Evolutionary conservation across 2,329 filamentous ascomycete genomes (phyloP).

Genomic region (Cladophialophora psammophila): DNA sequence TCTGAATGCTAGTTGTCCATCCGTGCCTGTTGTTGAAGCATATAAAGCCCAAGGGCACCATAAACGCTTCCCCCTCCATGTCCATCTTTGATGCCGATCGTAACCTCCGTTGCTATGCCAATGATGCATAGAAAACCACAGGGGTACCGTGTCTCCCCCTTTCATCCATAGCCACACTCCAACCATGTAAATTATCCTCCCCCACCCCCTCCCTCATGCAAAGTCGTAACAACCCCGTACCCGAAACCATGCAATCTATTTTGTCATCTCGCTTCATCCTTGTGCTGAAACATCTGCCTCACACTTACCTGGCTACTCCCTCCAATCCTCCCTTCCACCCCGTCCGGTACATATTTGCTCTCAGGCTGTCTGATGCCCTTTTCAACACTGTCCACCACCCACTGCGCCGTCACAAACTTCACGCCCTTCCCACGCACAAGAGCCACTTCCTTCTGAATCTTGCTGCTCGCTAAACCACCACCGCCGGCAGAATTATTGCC

Average conservation of each 20-base stretch:
- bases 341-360: conserved; percentile 71
- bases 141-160: neutral
- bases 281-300: conserved; percentile 29
- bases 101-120: neutral
- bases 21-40: neutral
- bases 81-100: neutral
- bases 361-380: conserved; percentile 77
- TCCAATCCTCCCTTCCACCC: conserved; percentile 55
- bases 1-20: neutral
- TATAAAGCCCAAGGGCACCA: neutral
- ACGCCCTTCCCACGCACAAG: conserved; percentile 70
- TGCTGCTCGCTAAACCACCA: conserved; percentile 77
- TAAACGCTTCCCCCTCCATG: neutral
- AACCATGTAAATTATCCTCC: too few species aligned
- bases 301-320: conserved; percentile 70
- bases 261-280: conserved; percentile 4
- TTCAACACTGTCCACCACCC: conserved; percentile 84
- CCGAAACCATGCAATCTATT: neutral
- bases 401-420: conserved; percentile 82
- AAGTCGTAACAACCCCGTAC: neutral
- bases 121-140: neutral
- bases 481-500: conserved; percentile 72
- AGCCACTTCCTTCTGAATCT: conserved; percentile 81
- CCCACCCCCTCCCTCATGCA: neutral
- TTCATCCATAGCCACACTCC: neutral